Evolutionary conservation across 2,329 filamentous ascomycete genomes (phyloP), one percentile per base, ranked within the genome.

Genomic region (Mollisia scopiformis): DNA sequence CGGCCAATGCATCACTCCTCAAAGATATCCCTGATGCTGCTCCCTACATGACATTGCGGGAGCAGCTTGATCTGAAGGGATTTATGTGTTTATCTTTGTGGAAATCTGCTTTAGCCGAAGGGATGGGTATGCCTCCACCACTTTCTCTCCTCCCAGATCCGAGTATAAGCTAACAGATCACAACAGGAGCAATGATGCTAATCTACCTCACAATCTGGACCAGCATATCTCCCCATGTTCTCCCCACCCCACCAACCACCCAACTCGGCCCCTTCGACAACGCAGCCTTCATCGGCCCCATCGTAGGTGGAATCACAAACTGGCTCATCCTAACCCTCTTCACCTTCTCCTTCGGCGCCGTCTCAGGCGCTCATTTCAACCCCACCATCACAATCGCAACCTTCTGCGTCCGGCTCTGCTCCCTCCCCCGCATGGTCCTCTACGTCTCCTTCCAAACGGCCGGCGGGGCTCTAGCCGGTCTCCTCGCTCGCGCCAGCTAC

Each of bases 341-440:
- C n/a, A 43, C 39, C 3, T 43, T 77, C 43, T 75, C 75, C 0
- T 79, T 80, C 21, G 79, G 77, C 0, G 76, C 80, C 0, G 75
- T 81, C 1, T 80, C 78, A 1, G 82, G 82, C 6, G 81, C 79
- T 0, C 82, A 85, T 66, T 74, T 85, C 54, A 85, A 82, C 63
- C 82, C 82, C 2, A 73, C 79, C 2, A 84, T 85, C 49, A 84
- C 82, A 0, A 76, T 85, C 33, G 78, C 80, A 0, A 84, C 81
- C 0, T 83, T 85, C 62, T 81, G 81, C 49, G 78, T 80, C 0
- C 75, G 80, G 0, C 71, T 84, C 1, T 79, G 78, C 8, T 79
- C 79, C 0, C 74, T 84, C 2, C 80, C 82, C 0, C 77, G 82
- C 2, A 73, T 78, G 52, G 67, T 84, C 0, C 64, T 84, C 0